Evolutionary conservation across 345 rosid species (phyloP).

Genomic region (Aquilaria sinensis): DNA sequence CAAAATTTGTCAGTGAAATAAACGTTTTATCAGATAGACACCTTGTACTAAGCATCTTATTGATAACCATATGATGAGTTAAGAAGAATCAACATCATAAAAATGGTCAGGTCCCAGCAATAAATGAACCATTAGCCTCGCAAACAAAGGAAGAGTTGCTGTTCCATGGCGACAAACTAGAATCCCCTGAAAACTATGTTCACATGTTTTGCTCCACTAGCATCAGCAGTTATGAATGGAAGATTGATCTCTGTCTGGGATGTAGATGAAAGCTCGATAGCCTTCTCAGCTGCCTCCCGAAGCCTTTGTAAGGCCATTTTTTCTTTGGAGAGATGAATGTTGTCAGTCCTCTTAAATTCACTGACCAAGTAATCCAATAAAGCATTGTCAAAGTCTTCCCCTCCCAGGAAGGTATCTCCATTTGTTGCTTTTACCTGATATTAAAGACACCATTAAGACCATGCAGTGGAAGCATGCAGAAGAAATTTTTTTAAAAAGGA

Average conservation of each 20-base stretch:
- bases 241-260: conserved; percentile 28
- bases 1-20: too few species aligned
- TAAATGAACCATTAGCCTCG: too few species aligned
- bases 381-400: conserved; percentile 35
- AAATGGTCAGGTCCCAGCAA: too few species aligned
- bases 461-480: background rate
- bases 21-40: too few species aligned
- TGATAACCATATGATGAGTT: too few species aligned
- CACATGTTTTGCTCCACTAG: conserved; percentile 33
- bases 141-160: too few species aligned
- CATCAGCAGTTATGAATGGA: conserved; percentile 31
- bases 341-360: conserved; percentile 23
- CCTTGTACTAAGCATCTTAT: too few species aligned
- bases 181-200: too few species aligned
- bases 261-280: conserved; percentile 28
- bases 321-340: conserved; percentile 28
- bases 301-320: conserved; percentile 31
- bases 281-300: conserved; percentile 28
- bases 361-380: conserved; percentile 27
- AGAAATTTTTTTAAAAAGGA: background rate
- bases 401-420: conserved; percentile 42
- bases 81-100: too few species aligned
- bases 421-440: conserved; percentile 42
- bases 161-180: too few species aligned
- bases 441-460: background rate